A percentile compares a stretch with the other conserved stretches of the same genome.
phyloP scores from a whole-genome alignment of 2,329 filamentous ascomycete species.

The Pyrenophora tritici-repentis region DNA sequence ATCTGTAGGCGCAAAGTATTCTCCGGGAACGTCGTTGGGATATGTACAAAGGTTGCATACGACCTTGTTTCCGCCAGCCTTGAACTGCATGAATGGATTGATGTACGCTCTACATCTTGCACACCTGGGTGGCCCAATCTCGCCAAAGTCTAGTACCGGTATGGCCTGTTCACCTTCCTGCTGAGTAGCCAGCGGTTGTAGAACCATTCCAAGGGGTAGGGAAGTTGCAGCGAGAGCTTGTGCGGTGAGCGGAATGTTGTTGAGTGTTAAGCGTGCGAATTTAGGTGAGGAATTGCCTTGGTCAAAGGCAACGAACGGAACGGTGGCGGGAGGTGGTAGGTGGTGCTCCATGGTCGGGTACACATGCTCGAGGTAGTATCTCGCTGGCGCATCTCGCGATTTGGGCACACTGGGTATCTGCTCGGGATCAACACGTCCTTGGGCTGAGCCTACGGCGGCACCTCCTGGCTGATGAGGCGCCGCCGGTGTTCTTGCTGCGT shows the following conservation, averaged over 20 bases:
- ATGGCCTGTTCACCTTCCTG: slow-evolving; percentile 85
- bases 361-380: slow-evolving; percentile 82
- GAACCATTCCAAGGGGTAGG: slow-evolving; percentile 81
- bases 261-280: slow-evolving; percentile 87
- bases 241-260: slow-evolving; percentile 83
- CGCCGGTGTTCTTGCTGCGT: slow-evolving; percentile 39
- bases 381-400: slow-evolving; percentile 80
- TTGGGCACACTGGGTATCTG: slow-evolving; percentile 90
- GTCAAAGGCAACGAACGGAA: slow-evolving; percentile 91
- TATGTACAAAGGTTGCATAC: slow-evolving; percentile 98
- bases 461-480: slow-evolving; percentile 33
- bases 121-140: slow-evolving; percentile 86
- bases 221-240: slow-evolving; percentile 82
- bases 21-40: slow-evolving; percentile 87
- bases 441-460: slow-evolving; percentile 62
- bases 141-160: slow-evolving; percentile 93
- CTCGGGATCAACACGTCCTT: slow-evolving; percentile 82
- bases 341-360: slow-evolving; percentile 97
- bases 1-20: slow-evolving; percentile 92
- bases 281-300: slow-evolving; percentile 97
- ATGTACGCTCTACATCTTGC: slow-evolving; percentile 93
- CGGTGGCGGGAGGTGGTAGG: slow-evolving; percentile 82
- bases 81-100: slow-evolving; percentile 99
- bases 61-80: slow-evolving; percentile 90
- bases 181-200: slow-evolving; percentile 84